Evolutionary conservation across 1,284 basidiomycete species (phyloP).

Genomic region (Veloboletus limbatus): DNA sequence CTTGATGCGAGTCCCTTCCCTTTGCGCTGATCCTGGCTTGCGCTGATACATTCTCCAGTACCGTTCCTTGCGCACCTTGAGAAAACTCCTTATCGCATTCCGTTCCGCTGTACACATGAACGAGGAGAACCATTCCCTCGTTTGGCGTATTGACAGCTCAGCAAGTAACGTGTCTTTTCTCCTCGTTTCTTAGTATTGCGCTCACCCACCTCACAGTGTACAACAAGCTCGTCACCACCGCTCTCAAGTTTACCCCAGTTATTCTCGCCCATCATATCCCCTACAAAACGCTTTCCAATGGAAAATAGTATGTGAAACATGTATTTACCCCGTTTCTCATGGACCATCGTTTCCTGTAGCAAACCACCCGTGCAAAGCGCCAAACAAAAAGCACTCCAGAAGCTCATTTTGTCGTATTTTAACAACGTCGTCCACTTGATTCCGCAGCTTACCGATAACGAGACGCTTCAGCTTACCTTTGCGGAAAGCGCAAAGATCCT

Average conservation of each 20-base stretch:
- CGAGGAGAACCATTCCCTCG: constrained; percentile 74
- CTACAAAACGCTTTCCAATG: constrained; percentile 77
- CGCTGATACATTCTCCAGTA: constrained; percentile 48
- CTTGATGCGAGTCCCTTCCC: constrained; percentile 68
- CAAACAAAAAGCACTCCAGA: constrained; percentile 80
- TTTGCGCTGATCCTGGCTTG: not conserved
- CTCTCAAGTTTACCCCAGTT: constrained; percentile 89
- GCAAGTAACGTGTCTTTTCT: constrained; percentile 39
- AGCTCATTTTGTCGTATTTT: constrained; percentile 87
- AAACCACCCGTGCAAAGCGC: constrained; percentile 74
- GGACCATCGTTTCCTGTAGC: constrained; percentile 41
- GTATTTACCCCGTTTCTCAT: too few relatives aligned
- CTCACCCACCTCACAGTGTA: constrained; percentile 61
- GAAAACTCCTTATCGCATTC: constrained; percentile 87
- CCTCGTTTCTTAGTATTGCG: not conserved
- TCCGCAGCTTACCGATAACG: constrained; percentile 70
- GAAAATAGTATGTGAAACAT: constrained; percentile 71
- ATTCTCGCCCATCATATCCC: constrained; percentile 87
- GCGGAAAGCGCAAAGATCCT: constrained; percentile 83
- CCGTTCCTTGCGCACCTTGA: constrained; percentile 80
- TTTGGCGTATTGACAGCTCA: constrained; percentile 81
- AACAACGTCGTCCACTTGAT: constrained; percentile 81
- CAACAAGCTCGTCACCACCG: constrained; percentile 86
- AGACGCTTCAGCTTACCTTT: constrained; percentile 71
- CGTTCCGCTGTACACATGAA: constrained; percentile 87